Base-by-base conservation (phyloP, 441 rosid species). In the Melianthus villosus region DNA sequence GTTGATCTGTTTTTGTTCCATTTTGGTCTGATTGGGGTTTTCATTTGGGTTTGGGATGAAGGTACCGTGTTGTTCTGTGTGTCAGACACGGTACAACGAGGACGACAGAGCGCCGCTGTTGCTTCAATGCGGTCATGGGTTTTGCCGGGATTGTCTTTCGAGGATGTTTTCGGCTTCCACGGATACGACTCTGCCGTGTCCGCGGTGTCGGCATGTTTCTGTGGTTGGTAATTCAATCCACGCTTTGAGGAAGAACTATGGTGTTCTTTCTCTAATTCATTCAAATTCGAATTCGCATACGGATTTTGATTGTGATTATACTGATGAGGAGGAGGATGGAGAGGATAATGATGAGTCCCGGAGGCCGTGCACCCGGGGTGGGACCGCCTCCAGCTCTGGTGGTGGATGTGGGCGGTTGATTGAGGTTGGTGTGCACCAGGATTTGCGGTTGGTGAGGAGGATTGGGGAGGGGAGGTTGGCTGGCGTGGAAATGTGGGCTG, bases 81-180 rank as follows among this genome's bases (percentile, higher is more conserved):
- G 98, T 69, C 96, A 84, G 61, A 79, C 79, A 27, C 62, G 94
- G 63, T 89, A 89, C 65, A 79, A 84, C 67, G 96, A 83, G 59
- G 87, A 69, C 0, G 98, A 81, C 41, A 64, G 98, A 39, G 94
- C 77, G 47, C 98, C 98, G 6, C 51, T 84, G 0, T 53, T 89
- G 36, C 96, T 84, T 32, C 82, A 82, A 67, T 86, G 97, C 50
- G 97, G 97, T 2, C 97, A 82, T 14, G 94, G 94, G 7, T 86
- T 82, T 63, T 86, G 98, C 64, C 81, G 63, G 29, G 98, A 84
- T 38, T 89, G 98, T 42, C 57, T 84, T 12, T 84, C 96, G 0
- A 60, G 65, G 32, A 75, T 89, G 94, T 89, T 89, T 73, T 62
- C 96, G 2, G 59, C 94, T 6, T 89, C 98, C 18, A 41, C 69